phyloP scores from a whole-genome alignment of 257 asterid species.

The Solanum appendiculatum region DNA sequence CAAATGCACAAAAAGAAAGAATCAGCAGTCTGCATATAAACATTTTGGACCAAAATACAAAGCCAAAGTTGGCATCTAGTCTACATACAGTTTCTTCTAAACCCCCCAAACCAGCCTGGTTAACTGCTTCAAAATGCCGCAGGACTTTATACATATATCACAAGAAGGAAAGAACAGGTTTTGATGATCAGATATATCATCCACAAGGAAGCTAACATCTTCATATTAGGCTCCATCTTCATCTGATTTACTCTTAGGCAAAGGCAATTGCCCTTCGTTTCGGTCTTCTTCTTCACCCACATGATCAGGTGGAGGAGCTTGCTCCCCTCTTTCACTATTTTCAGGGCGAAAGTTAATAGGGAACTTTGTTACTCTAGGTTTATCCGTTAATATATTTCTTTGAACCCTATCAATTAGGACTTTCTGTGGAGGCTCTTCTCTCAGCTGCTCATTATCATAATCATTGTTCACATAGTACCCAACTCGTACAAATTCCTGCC shows the following conservation, averaged over 20 bases:
- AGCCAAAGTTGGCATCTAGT: neutral
- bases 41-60: neutral
- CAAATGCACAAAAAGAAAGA: neutral
- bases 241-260: slow-evolving; percentile 12
- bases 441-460: slow-evolving; percentile 74
- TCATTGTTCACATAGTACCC: slow-evolving; percentile 95
- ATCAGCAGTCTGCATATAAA: neutral
- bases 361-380: slow-evolving; percentile 92
- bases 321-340: slow-evolving; percentile 51
- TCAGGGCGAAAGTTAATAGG: slow-evolving; percentile 82
- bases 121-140: neutral
- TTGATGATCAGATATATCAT: neutral
- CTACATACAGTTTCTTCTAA: neutral
- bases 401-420: slow-evolving; percentile 70
- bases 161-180: neutral
- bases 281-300: slow-evolving; percentile 45
- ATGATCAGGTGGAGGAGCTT: slow-evolving; percentile 39
- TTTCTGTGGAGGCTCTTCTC: slow-evolving; percentile 87
- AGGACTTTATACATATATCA: neutral
- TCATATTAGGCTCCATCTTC: slow-evolving; percentile 21
- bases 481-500: slow-evolving; percentile 88
- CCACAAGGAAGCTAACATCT: neutral
- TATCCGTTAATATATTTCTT: slow-evolving; percentile 74
- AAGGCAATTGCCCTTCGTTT: slow-evolving; percentile 31
- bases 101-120: neutral